Percentiles rank a stretch among this genome's conserved stretches.
Evolutionary conservation across 139 green algal genomes (phyloP).

Genomic region (Asterochloris erici): DNA sequence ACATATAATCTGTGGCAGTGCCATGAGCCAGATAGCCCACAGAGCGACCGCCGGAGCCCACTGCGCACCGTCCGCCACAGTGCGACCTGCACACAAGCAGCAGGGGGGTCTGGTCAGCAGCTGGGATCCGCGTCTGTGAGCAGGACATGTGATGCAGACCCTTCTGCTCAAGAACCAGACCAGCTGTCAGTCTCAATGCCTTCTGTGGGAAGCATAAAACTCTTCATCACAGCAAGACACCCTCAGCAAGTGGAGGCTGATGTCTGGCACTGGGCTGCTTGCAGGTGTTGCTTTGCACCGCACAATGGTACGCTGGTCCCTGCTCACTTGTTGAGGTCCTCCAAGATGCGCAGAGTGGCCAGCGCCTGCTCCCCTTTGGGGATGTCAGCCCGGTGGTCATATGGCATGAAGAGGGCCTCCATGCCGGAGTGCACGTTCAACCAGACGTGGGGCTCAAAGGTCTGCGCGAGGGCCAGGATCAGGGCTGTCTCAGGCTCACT

Average conservation of each 20-base stretch:
- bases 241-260: too few relatives aligned
- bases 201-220: too few relatives aligned
- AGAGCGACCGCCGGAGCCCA: conserved; percentile 85
- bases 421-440: conserved; percentile 96
- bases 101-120: background rate
- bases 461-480: conserved; percentile 51
- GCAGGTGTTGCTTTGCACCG: too few relatives aligned
- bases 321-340: conserved; percentile 60
- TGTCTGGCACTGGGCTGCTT: too few relatives aligned
- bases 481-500: conserved; percentile 90
- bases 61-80: conserved; percentile 62
- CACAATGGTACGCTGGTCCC: background rate
- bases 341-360: conserved; percentile 61
- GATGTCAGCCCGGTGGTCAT: conserved; percentile 54
- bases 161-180: too few relatives aligned
- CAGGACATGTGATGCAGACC: too few relatives aligned
- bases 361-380: conserved; percentile 32
- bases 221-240: too few relatives aligned
- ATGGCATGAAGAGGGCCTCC: conserved; percentile 96
- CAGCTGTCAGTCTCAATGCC: too few relatives aligned
- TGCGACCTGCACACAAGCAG: conserved; percentile 1
- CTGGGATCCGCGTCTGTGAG: background rate
- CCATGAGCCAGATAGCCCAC: conserved; percentile 95
- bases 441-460: conserved; percentile 87
- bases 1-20: conserved; percentile 97